Base-by-base conservation (phyloP, 1,139 yeast species). In the Diutina catenulata region DNA sequence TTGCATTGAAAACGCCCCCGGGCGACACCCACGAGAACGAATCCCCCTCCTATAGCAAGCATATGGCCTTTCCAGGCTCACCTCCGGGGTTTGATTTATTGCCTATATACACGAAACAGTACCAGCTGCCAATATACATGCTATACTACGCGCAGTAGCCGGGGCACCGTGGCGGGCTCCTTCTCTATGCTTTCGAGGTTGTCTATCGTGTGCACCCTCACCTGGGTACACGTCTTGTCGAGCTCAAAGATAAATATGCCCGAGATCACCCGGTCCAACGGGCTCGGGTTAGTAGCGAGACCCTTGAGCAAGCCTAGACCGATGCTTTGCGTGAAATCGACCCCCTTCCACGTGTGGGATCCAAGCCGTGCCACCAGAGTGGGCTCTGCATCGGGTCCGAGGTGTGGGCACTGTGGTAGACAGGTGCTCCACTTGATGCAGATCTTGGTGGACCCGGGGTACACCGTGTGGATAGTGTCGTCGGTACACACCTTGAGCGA, bases 161-260 rank as follows among this genome's bases (percentile, higher is more conserved):
- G 35, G 6, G 35, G 19, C 5, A 21, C 25, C 25, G 21, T 4
- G n/a, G 7, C 25, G 9, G 10, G 13, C 13, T 31, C 35, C 13
- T 31, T 21, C 21, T 77, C 81, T 38, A 78, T 59, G 43, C 82
- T 68, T 49, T 82, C 84, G 42, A 86, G 70, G 49, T 82, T 76
- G 46, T 84, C 94, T 35, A 86, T 68, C 1, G 87, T 79, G 52
- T 84, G 91, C n/a, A 77, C 83, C 23, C 66, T 41, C 19, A 86
- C 73, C 43, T 64, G 52, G 39, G 73, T 68, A 54, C 82, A 79
- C 24, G 65, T 63, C 11, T 64, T 63, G 50, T 70, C 74, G 43
- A 86, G 64, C 48, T 82, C 94, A 52, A 84, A 84, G 25, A 83
- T 73, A 52, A 86, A 84, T 7, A 80, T 60, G 1, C 95, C 95